Evolutionary conservation across 2,329 filamentous ascomycete species (phyloP).

Genomic region (Fulvia fulva): DNA sequence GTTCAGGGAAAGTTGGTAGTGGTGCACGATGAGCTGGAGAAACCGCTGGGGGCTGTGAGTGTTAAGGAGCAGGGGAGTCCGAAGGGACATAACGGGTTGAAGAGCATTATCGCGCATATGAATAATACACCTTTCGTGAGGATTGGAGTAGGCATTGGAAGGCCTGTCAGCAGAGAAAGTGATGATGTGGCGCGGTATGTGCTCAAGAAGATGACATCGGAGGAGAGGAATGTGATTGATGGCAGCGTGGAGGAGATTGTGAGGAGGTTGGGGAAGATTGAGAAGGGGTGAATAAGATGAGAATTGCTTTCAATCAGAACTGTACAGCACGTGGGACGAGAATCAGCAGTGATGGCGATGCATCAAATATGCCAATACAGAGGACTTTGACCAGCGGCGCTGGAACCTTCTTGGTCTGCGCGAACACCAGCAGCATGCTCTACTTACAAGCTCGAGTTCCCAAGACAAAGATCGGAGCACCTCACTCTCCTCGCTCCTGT

Average conservation of each 20-base stretch:
- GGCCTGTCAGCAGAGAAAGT: constrained; percentile 66
- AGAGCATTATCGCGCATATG: constrained; percentile 60
- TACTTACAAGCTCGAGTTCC: no score
- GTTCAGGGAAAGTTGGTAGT: constrained; percentile 60
- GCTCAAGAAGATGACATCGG: constrained; percentile 59
- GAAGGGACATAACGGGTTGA: constrained; percentile 45
- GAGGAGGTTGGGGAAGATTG: constrained; percentile 37
- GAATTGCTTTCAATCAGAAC: no score
- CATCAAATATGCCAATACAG: no score
- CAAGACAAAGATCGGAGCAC: no score
- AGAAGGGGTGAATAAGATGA: constrained; percentile 23
- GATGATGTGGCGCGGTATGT: constrained; percentile 73
- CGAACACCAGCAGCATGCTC: no score
- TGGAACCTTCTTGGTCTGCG: no score
- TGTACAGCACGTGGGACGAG: no score
- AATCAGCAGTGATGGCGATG: no score
- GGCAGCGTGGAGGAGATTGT: constrained; percentile 31
- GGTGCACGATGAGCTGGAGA: constrained; percentile 85
- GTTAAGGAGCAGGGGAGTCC: constrained; percentile 49
- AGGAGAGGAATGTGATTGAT: constrained; percentile 43
- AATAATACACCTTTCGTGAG: constrained; percentile 71
- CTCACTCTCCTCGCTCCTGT: no score
- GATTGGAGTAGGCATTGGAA: constrained; percentile 82
- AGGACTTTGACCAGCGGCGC: no score
- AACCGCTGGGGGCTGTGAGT: constrained; percentile 62